A percentile compares a stretch with the other conserved stretches of the same genome.
These are phyloP conservation scores for Pyracantha coccinea DNA, from an alignment of 331 rosid genomes.

Conservation along the genomic window DNA sequence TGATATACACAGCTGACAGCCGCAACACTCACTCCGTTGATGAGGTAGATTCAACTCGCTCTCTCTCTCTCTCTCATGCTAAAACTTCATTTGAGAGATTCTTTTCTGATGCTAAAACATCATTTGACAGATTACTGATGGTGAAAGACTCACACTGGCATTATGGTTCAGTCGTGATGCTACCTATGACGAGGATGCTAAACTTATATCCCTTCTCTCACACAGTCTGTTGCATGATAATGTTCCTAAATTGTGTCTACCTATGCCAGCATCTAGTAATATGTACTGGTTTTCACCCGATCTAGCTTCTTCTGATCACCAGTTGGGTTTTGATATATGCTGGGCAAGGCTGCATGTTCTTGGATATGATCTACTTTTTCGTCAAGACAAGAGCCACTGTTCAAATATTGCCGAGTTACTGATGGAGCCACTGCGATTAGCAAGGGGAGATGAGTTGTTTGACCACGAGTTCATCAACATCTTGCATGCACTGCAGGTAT, in stretches of 20 bases:
- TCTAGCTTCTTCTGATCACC: constrained; percentile 40
- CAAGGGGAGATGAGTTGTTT: constrained; percentile 46
- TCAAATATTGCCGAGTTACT: constrained; percentile 45
- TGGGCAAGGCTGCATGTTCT: constrained; percentile 76
- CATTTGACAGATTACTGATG: constrained; percentile 59
- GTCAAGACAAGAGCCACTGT: constrained; percentile 24
- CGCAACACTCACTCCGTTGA: constrained; percentile 79
- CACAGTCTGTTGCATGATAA: constrained; percentile 30
- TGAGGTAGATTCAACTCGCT: constrained; percentile 51
- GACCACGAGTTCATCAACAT: constrained; percentile 53
- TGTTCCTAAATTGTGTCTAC: constrained; percentile 38
- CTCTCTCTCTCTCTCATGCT: constrained; percentile 14
- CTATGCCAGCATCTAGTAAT: constrained; percentile 69
- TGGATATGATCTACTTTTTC: constrained; percentile 51
- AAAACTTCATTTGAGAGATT: constrained; percentile 33
- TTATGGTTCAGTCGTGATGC: constrained; percentile 88
- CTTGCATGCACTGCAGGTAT: constrained; percentile 93
- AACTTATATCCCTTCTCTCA: constrained; percentile 70
- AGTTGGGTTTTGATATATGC: constrained; percentile 69
- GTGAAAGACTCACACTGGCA: constrained; percentile 90
- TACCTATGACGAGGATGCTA: constrained; percentile 78
- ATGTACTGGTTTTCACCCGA: constrained; percentile 84
- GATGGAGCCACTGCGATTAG: constrained; percentile 42
- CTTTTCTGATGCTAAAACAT: constrained; percentile 20
- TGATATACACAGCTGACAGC: constrained; percentile 77